Evolutionary conservation across 495 filamentous ascomycete species (phyloP).

Genomic region (Letharia lupina): DNA sequence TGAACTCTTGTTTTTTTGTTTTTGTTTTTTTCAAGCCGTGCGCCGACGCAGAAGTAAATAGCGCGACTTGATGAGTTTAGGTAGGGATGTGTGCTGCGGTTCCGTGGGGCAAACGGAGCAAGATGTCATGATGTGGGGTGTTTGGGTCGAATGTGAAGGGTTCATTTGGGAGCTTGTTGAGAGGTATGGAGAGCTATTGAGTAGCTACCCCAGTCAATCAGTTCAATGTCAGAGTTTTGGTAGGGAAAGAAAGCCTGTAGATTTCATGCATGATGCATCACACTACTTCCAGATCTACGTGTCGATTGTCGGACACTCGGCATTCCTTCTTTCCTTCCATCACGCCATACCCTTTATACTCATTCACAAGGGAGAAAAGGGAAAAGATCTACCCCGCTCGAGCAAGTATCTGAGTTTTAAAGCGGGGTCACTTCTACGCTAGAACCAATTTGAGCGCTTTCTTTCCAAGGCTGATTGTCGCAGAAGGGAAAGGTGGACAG

Average conservation of each 20-base stretch:
- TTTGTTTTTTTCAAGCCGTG: background rate
- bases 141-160: background rate
- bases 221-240: too few species aligned
- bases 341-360: background rate
- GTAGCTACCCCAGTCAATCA: too few species aligned
- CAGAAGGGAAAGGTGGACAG: background rate
- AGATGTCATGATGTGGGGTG: background rate
- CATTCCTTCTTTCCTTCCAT: background rate
- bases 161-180: background rate
- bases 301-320: background rate
- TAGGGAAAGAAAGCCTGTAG: background rate
- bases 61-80: background rate
- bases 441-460: background rate
- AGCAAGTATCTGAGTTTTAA: background rate
- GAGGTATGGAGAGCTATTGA: background rate
- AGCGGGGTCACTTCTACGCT: constrained; percentile 12
- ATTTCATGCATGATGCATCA: background rate
- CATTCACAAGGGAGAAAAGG: background rate
- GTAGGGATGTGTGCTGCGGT: background rate
- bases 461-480: too few species aligned
- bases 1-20: background rate
- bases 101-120: background rate
- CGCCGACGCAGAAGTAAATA: background rate
- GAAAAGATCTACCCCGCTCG: constrained; percentile 11
- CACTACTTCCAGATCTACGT: background rate